These are phyloP conservation scores for Yarrowia osloensis DNA, from an alignment of 805 yeast species.

Conservation along the genomic window DNA sequence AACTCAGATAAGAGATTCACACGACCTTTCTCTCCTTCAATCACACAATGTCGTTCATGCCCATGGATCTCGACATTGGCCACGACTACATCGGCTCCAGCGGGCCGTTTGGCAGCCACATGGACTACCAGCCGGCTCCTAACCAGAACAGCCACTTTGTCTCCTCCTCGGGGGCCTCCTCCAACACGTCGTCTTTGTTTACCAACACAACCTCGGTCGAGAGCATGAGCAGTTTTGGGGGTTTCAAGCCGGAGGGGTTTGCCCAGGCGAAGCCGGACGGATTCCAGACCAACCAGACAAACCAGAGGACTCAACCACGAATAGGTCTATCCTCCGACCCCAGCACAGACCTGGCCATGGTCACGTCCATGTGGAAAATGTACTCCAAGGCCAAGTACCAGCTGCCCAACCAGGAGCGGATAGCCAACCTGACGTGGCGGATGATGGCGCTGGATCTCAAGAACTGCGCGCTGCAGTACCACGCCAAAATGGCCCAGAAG, in stretches of 20 bases:
- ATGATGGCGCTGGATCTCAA: constrained; percentile 53
- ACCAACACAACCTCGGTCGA: constrained; percentile 14
- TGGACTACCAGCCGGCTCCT: constrained; percentile 11
- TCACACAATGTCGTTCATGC: constrained; percentile 12
- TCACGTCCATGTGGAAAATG: constrained; percentile 64
- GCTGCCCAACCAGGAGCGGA: constrained; percentile 71
- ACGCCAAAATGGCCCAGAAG: constrained; percentile 17
- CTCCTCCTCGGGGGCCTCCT: constrained; percentile 5
- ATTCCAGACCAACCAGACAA: too few species aligned
- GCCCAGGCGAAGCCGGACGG: neutral
- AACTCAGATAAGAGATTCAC: constrained; percentile 2
- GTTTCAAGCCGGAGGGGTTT: neutral
- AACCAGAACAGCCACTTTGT: neutral
- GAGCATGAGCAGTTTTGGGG: constrained; percentile 19
- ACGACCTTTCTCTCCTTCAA: neutral
- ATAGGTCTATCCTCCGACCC: neutral
- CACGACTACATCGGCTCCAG: constrained; percentile 1
- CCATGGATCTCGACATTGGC: constrained; percentile 20
- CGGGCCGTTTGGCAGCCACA: neutral
- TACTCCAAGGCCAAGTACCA: constrained; percentile 74
- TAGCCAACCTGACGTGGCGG: constrained; percentile 87
- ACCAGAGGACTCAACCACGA: too few species aligned
- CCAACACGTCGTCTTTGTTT: constrained; percentile 13
- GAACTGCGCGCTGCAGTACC: constrained; percentile 21
- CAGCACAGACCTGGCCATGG: constrained; percentile 10